phyloP scores from a whole-genome alignment of 2,329 filamentous ascomycete species.

The Amesomyces nigricolor region DNA sequence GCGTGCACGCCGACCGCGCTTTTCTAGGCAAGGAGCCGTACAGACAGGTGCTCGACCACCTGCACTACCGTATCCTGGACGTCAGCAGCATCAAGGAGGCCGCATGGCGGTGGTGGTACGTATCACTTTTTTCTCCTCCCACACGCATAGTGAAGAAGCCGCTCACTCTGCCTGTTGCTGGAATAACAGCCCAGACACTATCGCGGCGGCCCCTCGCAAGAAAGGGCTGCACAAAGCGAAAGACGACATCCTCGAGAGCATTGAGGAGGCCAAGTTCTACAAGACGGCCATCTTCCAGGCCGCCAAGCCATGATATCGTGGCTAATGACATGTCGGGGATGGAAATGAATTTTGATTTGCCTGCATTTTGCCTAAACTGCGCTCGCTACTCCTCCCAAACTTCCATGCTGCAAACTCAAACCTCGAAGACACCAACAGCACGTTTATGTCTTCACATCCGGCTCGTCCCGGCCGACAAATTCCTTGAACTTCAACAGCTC shows the following conservation, averaged over 20 bases:
- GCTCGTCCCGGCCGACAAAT: conserved; percentile 85
- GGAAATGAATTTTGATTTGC: neutral
- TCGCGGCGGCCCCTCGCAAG: conserved; percentile 60
- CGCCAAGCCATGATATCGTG: neutral
- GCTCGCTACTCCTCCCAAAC: neutral
- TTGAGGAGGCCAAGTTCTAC: conserved; percentile 84
- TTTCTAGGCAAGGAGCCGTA: conserved; percentile 77
- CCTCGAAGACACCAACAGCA: too few relatives aligned
- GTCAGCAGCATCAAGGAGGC: conserved; percentile 92
- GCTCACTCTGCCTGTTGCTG: neutral
- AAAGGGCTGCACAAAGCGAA: conserved; percentile 72
- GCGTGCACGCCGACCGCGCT: conserved; percentile 79
- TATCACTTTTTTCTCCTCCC: neutral
- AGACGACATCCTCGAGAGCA: conserved; percentile 91
- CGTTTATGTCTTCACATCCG: conserved; percentile 85
- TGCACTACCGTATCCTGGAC: conserved; percentile 88
- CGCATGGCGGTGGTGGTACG: conserved; percentile 66
- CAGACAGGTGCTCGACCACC: conserved; percentile 62
- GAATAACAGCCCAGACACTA: conserved; percentile 16
- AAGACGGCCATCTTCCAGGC: conserved; percentile 25
- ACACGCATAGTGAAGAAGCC: neutral
- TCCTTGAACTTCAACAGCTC: conserved; percentile 88
- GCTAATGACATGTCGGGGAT: neutral
- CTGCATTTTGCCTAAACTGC: neutral
- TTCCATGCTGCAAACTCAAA: neutral